phyloP scores from a whole-genome alignment of 2,329 filamentous ascomycete species.

The Didymella arachidicola region DNA sequence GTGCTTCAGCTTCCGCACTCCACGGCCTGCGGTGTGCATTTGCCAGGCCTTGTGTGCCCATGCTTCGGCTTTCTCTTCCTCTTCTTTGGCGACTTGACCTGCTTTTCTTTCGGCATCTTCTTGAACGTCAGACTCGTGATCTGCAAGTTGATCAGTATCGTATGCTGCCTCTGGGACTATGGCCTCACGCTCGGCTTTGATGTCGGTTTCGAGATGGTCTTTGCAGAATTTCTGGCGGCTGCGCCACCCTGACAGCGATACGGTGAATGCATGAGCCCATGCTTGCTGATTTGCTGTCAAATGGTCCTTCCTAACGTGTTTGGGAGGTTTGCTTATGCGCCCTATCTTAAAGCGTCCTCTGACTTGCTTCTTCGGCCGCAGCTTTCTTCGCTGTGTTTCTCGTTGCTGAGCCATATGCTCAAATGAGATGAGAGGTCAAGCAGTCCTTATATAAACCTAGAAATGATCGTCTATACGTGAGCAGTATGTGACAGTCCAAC shows the following conservation, averaged over 20 bases:
- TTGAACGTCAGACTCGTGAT: not conserved
- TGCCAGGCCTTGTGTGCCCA: not conserved
- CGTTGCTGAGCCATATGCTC: not conserved
- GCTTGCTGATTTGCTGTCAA: conserved; percentile 1
- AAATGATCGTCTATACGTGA: not conserved
- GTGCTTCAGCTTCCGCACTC: not conserved
- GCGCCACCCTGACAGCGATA: conserved; percentile 5
- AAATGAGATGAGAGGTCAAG: not conserved
- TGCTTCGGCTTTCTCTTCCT: not conserved
- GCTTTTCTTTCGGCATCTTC: not conserved
- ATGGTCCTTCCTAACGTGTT: not conserved
- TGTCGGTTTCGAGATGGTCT: not conserved
- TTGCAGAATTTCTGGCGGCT: not conserved
- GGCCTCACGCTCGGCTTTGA: not conserved
- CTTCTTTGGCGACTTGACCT: not conserved
- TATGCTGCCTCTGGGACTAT: not conserved
- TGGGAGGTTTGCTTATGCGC: not conserved
- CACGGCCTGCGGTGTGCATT: not conserved
- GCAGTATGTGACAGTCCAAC: not conserved
- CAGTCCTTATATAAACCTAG: not conserved
- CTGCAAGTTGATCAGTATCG: not conserved
- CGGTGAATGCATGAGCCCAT: conserved; percentile 6
- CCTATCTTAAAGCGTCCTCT: not conserved
- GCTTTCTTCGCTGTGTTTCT: not conserved
- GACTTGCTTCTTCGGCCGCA: not conserved